Conservation (phyloP, 2,329 filamentous ascomycete genomes). For the Periconia sp. region DNA sequence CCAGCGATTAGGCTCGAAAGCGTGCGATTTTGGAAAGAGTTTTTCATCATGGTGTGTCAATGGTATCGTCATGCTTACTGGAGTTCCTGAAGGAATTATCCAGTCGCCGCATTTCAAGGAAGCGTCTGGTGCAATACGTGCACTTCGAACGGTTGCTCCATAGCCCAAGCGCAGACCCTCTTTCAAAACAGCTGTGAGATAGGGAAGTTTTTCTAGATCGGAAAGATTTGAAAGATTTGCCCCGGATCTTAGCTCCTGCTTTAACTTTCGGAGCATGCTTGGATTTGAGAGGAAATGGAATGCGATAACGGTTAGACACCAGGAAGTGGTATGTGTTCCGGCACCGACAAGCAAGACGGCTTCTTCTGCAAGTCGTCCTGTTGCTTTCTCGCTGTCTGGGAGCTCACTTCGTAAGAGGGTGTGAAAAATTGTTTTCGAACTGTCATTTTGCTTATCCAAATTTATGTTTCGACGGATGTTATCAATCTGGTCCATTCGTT, state of each 20-base stretch:
- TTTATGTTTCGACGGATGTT: slow-evolving; percentile 3
- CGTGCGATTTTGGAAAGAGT: slow-evolving; percentile 37
- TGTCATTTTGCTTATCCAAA: neutral
- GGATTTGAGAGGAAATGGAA: slow-evolving; percentile 44
- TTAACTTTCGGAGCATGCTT: slow-evolving; percentile 23
- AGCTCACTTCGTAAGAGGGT: slow-evolving; percentile 12
- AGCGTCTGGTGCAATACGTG: slow-evolving; percentile 26
- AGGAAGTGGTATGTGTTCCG: slow-evolving; percentile 31
- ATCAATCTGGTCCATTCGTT: slow-evolving; percentile 14
- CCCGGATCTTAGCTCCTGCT: slow-evolving; percentile 24
- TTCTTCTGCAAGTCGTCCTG: slow-evolving; percentile 23
- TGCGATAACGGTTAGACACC: slow-evolving; percentile 37
- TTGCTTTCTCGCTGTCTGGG: slow-evolving; percentile 23
- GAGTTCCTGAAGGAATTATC: slow-evolving; percentile 31
- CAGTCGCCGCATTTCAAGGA: slow-evolving; percentile 25
- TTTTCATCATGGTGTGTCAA: slow-evolving; percentile 40
- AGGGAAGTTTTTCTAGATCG: slow-evolving; percentile 37
- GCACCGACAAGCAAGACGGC: slow-evolving; percentile 30
- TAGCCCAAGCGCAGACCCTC: slow-evolving; percentile 45
- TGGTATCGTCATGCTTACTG: slow-evolving; percentile 36
- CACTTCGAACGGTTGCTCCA: slow-evolving; percentile 29
- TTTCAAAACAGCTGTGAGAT: slow-evolving; percentile 39
- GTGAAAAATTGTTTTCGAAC: slow-evolving; percentile 17
- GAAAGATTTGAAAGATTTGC: slow-evolving; percentile 20
- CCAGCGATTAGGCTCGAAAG: slow-evolving; percentile 44